phyloP scores from a whole-genome alignment of 2,329 filamentous ascomycete species.

The Podosphaera xanthii region DNA sequence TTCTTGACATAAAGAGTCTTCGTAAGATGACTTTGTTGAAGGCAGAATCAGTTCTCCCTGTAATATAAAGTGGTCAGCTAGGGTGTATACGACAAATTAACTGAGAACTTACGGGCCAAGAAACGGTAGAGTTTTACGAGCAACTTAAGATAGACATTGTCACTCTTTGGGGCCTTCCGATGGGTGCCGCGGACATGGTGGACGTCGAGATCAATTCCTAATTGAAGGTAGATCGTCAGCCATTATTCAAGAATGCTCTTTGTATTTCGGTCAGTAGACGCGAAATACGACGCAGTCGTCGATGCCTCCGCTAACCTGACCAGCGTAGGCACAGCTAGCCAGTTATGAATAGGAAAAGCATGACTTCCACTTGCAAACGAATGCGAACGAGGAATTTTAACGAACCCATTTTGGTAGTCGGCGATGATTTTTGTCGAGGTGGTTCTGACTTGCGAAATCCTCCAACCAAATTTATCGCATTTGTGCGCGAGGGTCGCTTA shows the following conservation, averaged over 20 bases:
- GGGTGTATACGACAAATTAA: not conserved
- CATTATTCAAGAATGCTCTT: constrained; percentile 43
- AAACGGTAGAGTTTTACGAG: constrained; percentile 98
- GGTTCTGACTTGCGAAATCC: not conserved
- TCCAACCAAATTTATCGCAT: no score
- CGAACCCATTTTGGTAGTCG: constrained; percentile 18
- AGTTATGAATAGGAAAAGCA: constrained; percentile 7
- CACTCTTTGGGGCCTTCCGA: constrained; percentile 90
- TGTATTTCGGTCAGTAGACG: constrained; percentile 17
- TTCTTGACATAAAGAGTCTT: constrained; percentile 94
- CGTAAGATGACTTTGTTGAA: constrained; percentile 99
- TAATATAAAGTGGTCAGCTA: constrained; percentile 2
- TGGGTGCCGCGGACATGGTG: constrained; percentile 52
- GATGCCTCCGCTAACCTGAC: constrained; percentile 4
- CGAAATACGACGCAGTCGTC: constrained; percentile 15
- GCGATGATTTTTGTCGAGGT: constrained; percentile 7
- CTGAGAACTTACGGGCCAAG: constrained; percentile 54
- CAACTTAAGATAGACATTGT: constrained; percentile 94
- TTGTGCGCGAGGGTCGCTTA: no score
- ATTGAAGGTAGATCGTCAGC: constrained; percentile 32
- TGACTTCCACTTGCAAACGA: constrained; percentile 17
- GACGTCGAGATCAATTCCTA: constrained; percentile 50
- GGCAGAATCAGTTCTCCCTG: constrained; percentile 81
- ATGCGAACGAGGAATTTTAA: constrained; percentile 13
- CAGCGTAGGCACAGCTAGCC: constrained; percentile 6